Evolutionary conservation across 1,284 basidiomycete genomes (phyloP).

Genomic region (Thelephora terrestris): DNA sequence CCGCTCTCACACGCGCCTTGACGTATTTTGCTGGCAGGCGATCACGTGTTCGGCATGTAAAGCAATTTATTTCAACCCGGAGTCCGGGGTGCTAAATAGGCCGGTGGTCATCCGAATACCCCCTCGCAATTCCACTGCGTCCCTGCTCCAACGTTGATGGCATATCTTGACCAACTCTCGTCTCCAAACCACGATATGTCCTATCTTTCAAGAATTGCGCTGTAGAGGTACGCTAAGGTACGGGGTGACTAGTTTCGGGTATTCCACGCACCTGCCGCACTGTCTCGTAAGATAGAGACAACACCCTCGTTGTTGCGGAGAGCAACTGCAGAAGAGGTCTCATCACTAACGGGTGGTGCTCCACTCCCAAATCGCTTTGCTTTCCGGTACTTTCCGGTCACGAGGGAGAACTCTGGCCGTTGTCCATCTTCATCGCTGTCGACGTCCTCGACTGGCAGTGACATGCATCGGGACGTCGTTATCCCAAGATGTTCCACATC

Average conservation of each 20-base stretch:
- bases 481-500: not conserved
- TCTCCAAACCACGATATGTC: conserved; percentile 79
- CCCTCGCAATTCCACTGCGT: conserved; percentile 80
- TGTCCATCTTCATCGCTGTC: conserved; percentile 40
- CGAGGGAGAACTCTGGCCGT: conserved; percentile 74
- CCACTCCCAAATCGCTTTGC: conserved; percentile 54
- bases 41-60: too few relatives aligned
- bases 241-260: conserved; percentile 1
- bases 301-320: conserved; percentile 56
- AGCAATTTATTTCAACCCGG: too few relatives aligned
- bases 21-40: too few relatives aligned
- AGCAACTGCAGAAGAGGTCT: conserved; percentile 31
- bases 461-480: not conserved
- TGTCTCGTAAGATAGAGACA: conserved; percentile 48
- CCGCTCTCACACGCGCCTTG: too few relatives aligned
- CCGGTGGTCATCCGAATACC: conserved; percentile 55
- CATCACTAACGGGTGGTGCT: conserved; percentile 4
- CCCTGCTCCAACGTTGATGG: conserved; percentile 84
- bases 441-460: conserved; percentile 4
- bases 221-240: conserved; percentile 15
- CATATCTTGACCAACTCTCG: conserved; percentile 67
- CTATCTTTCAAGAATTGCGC: conserved; percentile 62
- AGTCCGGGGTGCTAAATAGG: too few relatives aligned
- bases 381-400: conserved; percentile 81
- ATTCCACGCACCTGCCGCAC: conserved; percentile 53